These are phyloP conservation scores for Backusella circina DNA, from an alignment of 192 early-diverging fungal genomes.

Conservation along the genomic window DNA sequence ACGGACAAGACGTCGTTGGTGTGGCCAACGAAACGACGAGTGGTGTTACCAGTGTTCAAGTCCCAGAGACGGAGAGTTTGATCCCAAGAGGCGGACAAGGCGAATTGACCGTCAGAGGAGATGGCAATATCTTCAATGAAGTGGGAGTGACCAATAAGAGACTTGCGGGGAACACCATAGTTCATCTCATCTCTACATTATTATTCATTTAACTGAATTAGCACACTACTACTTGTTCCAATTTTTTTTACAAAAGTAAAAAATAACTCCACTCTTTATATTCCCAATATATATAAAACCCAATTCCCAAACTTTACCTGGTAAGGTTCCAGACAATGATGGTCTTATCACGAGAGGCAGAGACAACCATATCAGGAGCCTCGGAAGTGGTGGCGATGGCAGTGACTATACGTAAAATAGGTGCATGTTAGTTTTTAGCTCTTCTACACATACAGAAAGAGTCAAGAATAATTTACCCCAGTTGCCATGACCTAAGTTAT, in stretches of 20 bases:
- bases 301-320: slow-evolving; percentile 13
- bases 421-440: neutral
- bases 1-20: slow-evolving; percentile 96
- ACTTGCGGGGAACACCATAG: slow-evolving; percentile 87
- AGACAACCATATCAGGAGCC: slow-evolving; percentile 94
- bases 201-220: neutral
- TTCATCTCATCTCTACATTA: slow-evolving; percentile 70
- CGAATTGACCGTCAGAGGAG: slow-evolving; percentile 98
- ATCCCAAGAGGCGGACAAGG: slow-evolving; percentile 98
- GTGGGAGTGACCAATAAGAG: slow-evolving; percentile 98
- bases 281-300: neutral
- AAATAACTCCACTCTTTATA: neutral
- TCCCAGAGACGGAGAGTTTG: slow-evolving; percentile 99
- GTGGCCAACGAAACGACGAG: slow-evolving; percentile 96
- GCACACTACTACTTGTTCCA: neutral
- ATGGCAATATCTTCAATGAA: slow-evolving; percentile 98
- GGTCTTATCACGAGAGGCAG: slow-evolving; percentile 97
- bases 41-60: slow-evolving; percentile 91
- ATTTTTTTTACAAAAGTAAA: neutral
- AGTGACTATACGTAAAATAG: slow-evolving; percentile 65
- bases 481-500: slow-evolving; percentile 28
- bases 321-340: slow-evolving; percentile 97
- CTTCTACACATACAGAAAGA: neutral
- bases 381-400: slow-evolving; percentile 96
- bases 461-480: slow-evolving; percentile 31